These are phyloP conservation scores for Aspergillus unguis DNA, from an alignment of 2,329 filamentous ascomycete species.

Conservation along the genomic window DNA sequence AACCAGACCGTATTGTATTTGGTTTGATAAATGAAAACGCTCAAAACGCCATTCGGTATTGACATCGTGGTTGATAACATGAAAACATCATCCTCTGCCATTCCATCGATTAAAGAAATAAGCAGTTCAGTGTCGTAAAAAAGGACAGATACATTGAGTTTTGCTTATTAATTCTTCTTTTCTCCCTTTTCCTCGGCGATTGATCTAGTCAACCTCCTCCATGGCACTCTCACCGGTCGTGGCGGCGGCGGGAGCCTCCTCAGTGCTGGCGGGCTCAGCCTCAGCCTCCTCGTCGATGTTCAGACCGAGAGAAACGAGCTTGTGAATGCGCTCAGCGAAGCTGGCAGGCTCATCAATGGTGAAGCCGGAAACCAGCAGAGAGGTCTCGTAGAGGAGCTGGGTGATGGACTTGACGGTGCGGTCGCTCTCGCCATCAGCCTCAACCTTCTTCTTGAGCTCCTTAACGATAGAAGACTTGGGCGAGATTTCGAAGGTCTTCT, in stretches of 20 bases:
- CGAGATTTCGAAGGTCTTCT: conserved; percentile 99
- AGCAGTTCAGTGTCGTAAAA: conserved; percentile 17
- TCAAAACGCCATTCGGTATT: conserved; percentile 23
- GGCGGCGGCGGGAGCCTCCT: conserved; percentile 59
- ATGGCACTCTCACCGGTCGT: conserved; percentile 85
- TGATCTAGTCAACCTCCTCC: conserved; percentile 96
- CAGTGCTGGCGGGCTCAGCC: conserved; percentile 56
- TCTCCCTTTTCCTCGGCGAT: conserved; percentile 10
- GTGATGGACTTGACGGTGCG: conserved; percentile 99
- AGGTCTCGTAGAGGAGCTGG: conserved; percentile 98
- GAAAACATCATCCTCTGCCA: conserved; percentile 12
- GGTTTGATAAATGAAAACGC: conserved; percentile 19
- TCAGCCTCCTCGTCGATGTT: conserved; percentile 96
- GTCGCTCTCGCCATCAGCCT: conserved; percentile 95
- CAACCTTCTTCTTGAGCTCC: conserved; percentile 99
- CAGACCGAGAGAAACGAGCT: conserved; percentile 94
- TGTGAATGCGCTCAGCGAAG: conserved; percentile 99
- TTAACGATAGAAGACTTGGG: conserved; percentile 96
- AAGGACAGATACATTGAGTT: conserved; percentile 17
- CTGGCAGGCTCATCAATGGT: conserved; percentile 98
- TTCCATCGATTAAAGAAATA: conserved; percentile 20
- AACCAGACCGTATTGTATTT: conserved; percentile 17
- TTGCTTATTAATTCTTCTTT: conserved; percentile 10
- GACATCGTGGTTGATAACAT: conserved; percentile 19
- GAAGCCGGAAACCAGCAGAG: conserved; percentile 96